Percentiles rank a stretch among this genome's conserved stretches.
Evolutionary conservation across 1,139 yeast genomes (phyloP).

Genomic region (Diutina sp.): DNA sequence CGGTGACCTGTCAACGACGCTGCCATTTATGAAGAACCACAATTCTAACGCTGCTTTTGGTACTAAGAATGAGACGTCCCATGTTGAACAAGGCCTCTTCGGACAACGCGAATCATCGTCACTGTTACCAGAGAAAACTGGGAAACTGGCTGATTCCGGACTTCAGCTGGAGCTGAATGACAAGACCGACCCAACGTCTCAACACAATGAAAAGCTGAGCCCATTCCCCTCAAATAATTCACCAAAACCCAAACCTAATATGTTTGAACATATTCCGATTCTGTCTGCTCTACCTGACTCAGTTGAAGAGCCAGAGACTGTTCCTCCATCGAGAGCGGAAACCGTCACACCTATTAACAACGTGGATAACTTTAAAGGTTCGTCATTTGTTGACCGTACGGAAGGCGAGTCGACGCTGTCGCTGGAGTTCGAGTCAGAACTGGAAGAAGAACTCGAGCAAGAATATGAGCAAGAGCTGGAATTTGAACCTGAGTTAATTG

Average conservation of each 20-base stretch:
- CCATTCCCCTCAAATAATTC: too few relatives aligned
- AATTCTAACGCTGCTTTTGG: neutral
- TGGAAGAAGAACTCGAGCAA: neutral
- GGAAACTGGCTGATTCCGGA: too few relatives aligned
- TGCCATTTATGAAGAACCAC: neutral
- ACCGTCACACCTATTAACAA: neutral
- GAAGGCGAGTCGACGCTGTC: neutral
- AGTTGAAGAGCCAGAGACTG: neutral
- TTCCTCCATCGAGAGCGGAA: neutral
- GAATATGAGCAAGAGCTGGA: neutral
- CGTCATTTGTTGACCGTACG: neutral
- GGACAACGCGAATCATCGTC: too few relatives aligned
- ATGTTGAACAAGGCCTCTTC: neutral
- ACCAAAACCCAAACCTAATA: neutral
- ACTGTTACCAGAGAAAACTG: too few relatives aligned
- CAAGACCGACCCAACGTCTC: too few relatives aligned
- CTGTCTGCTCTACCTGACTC: neutral
- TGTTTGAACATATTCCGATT: neutral
- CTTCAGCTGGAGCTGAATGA: too few relatives aligned
- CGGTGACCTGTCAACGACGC: neutral
- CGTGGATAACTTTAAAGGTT: neutral
- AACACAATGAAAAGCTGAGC: too few relatives aligned
- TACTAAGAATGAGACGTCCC: neutral
- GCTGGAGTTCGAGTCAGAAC: neutral
- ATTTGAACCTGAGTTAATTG: neutral